These are phyloP conservation scores for Fagopyrum homotropicum DNA, from an alignment of 148 eudicot genomes.

Conservation along the genomic window DNA sequence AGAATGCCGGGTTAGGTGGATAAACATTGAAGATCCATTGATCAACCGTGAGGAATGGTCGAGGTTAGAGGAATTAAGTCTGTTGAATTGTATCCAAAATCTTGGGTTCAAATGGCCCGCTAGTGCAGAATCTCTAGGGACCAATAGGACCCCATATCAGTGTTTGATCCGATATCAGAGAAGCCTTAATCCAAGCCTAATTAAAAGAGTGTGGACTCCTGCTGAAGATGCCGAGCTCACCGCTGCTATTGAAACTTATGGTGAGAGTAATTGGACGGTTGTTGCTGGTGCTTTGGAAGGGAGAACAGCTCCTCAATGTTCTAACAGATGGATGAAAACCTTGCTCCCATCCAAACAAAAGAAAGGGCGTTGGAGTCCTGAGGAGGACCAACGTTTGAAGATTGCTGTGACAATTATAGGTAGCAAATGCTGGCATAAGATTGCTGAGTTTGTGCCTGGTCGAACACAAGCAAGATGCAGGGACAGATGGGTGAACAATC, in stretches of 20 bases:
- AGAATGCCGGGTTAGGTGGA: constrained; percentile 91
- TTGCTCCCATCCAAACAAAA: constrained; percentile 72
- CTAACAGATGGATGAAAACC: constrained; percentile 86
- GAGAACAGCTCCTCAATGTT: constrained; percentile 86
- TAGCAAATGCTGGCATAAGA: constrained; percentile 62
- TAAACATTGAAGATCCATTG: constrained; percentile 64
- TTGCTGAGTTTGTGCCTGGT: constrained; percentile 78
- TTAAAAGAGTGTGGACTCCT: constrained; percentile 77
- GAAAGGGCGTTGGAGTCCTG: constrained; percentile 61
- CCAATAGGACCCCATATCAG: constrained; percentile 83
- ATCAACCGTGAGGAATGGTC: constrained; percentile 55
- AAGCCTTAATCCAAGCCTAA: constrained; percentile 74
- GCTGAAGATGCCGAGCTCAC: constrained; percentile 70
- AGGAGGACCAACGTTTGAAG: constrained; percentile 77
- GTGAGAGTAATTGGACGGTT: constrained; percentile 80
- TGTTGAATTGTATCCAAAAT: constrained; percentile 52
- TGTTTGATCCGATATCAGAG: constrained; percentile 81
- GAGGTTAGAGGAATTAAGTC: constrained; percentile 54
- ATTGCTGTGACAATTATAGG: constrained; percentile 74
- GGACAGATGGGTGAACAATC: constrained; percentile 87
- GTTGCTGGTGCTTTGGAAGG: constrained; percentile 84
- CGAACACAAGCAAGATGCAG: constrained; percentile 85
- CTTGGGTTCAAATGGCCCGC: constrained; percentile 65
- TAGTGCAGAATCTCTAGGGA: constrained; percentile 46
- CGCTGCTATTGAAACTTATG: constrained; percentile 69